Base-by-base conservation (phyloP, 192 early-diverging fungal species). In the Spizellomyces punctatus region DNA sequence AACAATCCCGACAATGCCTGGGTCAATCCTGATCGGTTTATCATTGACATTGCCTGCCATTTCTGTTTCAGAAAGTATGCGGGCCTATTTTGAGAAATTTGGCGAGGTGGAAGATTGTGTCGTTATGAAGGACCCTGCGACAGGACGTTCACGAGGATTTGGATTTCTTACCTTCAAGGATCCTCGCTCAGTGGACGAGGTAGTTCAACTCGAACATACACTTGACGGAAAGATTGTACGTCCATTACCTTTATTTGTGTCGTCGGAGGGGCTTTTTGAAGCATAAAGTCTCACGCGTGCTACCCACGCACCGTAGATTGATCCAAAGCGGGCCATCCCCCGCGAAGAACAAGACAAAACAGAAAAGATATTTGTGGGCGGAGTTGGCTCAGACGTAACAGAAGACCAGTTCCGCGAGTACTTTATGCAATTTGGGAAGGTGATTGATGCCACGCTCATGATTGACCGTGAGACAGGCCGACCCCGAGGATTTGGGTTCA, bases 301-400 rank as follows among this genome's bases (percentile, higher is more conserved):
- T 41, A 41, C 36, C 36, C 16, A 16, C 36, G 42, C 17, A 61
- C 14, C n/a, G 22, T 72, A 90, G 91, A 89, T 92, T 76, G 88
- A 91, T 79, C 89, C 91, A 5, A 93, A 91, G 65, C 85, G 84
- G 36, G 89, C 91, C 1, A 81, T 89, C 49, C 88, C 88, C 56
- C 85, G 91, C 44, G 88, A 89, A 63, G 90, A 92, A 52, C 85
- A 89, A 68, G 91, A 91, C 71, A 90, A 85, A 63, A 91, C 86
- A 9, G 90, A 93, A 72, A 97, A 97, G 83, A 86, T 97, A 46
- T 97, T 97, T 83, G 94, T 97, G 2, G 95, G 95, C 62, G 95
- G 95, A 5, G 88, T 97, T 48, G 85, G 88, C 47, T 80, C 89
- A 45, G 94, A 95, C 49, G 93, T 94, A 1, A 90, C 89, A n/a